phyloP scores from a whole-genome alignment of 129 eudicot genomes.

The Erigeron canadensis region DNA sequence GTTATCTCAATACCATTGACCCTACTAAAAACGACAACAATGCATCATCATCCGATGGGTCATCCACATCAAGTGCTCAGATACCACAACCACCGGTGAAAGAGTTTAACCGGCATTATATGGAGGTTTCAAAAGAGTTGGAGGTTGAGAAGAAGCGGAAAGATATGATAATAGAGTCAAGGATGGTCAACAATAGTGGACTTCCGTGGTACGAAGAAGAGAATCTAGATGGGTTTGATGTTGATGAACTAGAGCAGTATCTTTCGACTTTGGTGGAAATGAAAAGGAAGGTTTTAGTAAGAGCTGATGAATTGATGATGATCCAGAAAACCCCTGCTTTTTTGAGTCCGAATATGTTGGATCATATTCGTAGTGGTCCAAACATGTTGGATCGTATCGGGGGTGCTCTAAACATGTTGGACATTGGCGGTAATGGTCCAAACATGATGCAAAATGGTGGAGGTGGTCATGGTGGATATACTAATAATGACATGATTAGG shows the following conservation, averaged over 20 bases:
- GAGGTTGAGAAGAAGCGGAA: slow-evolving; percentile 26
- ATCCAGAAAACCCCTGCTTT: slow-evolving; percentile 17
- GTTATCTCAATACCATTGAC: neutral
- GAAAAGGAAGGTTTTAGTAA: slow-evolving; percentile 26
- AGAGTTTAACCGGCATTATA: slow-evolving; percentile 32
- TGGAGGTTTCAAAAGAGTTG: slow-evolving; percentile 24
- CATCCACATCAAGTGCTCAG: neutral
- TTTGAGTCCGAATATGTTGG: slow-evolving; percentile 16
- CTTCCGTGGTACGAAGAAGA: slow-evolving; percentile 17
- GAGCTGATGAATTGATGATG: slow-evolving; percentile 37
- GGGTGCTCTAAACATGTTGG: too few relatives aligned
- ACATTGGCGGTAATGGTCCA: too few relatives aligned
- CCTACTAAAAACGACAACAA: neutral
- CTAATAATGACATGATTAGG: neutral
- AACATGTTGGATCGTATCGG: too few relatives aligned
- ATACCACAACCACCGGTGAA: neutral
- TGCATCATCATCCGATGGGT: neutral
- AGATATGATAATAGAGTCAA: slow-evolving; percentile 2
- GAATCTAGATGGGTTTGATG: slow-evolving; percentile 14
- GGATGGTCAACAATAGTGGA: neutral
- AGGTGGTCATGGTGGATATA: neutral
- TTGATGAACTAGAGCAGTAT: slow-evolving; percentile 26
- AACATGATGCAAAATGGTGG: neutral
- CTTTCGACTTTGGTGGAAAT: slow-evolving; percentile 24
- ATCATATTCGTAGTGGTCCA: too few relatives aligned